Percentiles rank a stretch among this genome's conserved stretches.
Evolutionary conservation across 1,284 basidiomycete species (phyloP).

Genomic region (Stygiomarasmius scandens): DNA sequence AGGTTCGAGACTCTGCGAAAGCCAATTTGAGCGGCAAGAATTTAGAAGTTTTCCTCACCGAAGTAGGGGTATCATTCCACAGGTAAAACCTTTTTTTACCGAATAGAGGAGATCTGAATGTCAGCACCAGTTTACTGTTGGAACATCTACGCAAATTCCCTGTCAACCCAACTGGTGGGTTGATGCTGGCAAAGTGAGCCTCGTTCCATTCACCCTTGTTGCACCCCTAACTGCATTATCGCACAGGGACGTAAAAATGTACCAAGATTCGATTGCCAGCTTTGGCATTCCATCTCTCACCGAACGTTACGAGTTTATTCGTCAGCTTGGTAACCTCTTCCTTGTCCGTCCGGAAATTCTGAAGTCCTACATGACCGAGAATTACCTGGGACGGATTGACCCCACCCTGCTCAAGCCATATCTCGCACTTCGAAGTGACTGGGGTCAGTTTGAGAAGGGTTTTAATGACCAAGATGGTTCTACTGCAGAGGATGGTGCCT

Average conservation of each 20-base stretch:
- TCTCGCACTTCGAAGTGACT: constrained; percentile 89
- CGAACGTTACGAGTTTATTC: constrained; percentile 98
- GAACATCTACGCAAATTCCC: constrained; percentile 97
- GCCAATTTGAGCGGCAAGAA: constrained; percentile 90
- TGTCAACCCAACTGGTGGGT: constrained; percentile 93
- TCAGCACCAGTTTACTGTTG: constrained; percentile 70
- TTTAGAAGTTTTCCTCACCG: constrained; percentile 87
- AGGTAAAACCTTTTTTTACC: constrained; percentile 48
- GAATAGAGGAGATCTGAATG: background rate
- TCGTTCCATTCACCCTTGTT: background rate
- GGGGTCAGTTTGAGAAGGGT: constrained; percentile 76
- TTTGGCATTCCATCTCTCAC: constrained; percentile 84
- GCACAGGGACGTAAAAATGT: constrained; percentile 89
- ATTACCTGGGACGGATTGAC: constrained; percentile 91
- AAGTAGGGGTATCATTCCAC: constrained; percentile 95
- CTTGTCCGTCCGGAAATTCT: constrained; percentile 92
- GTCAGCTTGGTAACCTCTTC: constrained; percentile 97
- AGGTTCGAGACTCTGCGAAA: constrained; percentile 74
- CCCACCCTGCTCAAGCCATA: constrained; percentile 87
- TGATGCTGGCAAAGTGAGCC: constrained; percentile 95
- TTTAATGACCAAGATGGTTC: constrained; percentile 61
- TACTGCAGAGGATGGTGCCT: constrained; percentile 40
- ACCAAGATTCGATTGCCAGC: constrained; percentile 87
- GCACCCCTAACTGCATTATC: background rate
- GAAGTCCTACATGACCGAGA: constrained; percentile 91